A percentile compares a stretch with the other conserved stretches of the same genome.
These are phyloP conservation scores for Daldinia childiae DNA, from an alignment of 495 filamentous ascomycete genomes.

Conservation along the genomic window DNA sequence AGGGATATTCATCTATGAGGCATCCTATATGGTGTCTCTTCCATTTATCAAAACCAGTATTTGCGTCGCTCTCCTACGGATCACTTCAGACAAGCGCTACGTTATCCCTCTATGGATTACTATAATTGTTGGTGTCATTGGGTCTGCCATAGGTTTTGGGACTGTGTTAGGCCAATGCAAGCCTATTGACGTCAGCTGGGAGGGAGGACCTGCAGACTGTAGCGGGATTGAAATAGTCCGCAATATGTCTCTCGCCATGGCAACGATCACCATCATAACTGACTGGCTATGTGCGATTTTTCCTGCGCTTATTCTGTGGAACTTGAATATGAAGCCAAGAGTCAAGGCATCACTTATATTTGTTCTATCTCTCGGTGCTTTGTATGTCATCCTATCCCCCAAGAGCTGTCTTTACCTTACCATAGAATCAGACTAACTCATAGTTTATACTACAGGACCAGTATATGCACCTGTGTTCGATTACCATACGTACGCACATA, in stretches of 20 bases:
- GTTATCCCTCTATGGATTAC: conserved; percentile 25
- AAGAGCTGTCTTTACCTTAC: neutral
- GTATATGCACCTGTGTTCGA: conserved; percentile 30
- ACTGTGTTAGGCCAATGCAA: conserved; percentile 22
- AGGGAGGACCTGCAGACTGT: neutral
- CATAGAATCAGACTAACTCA: conserved; percentile 3
- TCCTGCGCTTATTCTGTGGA: conserved; percentile 31
- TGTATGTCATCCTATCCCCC: conserved; percentile 21
- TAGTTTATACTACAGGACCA: conserved; percentile 18
- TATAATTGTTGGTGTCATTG: conserved; percentile 16
- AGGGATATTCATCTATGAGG: conserved; percentile 25
- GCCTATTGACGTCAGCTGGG: conserved; percentile 27
- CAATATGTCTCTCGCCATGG: neutral
- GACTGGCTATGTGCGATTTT: conserved; percentile 34
- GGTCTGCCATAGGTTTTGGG: conserved; percentile 4
- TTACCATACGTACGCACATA: conserved; percentile 19
- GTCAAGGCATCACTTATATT: conserved; percentile 32
- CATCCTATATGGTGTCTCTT: conserved; percentile 12
- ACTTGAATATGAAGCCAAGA: conserved; percentile 32
- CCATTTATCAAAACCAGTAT: conserved; percentile 34
- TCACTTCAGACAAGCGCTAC: conserved; percentile 26
- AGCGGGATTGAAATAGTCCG: neutral
- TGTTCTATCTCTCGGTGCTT: conserved; percentile 31
- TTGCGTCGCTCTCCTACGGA: conserved; percentile 33
- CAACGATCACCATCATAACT: conserved; percentile 22